Evolutionary conservation across 169 alveolate genomes (phyloP).

Genomic region (Plasmodium ovale): DNA sequence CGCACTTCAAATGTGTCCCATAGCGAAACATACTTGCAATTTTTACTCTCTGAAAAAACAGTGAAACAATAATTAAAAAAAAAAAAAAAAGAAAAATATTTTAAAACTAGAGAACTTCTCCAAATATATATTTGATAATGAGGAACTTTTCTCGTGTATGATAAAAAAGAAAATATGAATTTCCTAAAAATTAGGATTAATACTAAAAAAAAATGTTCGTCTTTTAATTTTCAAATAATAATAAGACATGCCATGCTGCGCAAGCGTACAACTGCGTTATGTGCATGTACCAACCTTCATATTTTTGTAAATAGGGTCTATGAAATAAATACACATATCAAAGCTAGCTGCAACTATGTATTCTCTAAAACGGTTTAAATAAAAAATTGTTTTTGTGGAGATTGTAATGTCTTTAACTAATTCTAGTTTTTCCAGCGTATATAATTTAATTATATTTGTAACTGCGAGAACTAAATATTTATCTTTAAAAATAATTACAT

Average conservation of each 20-base stretch:
- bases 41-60: constrained; percentile 21
- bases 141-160: no score
- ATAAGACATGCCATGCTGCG: no score
- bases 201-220: no score
- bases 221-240: no score
- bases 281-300: constrained; percentile 13
- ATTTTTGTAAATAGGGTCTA: constrained; percentile 42
- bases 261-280: no score
- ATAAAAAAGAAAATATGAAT: no score
- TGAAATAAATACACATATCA: constrained; percentile 37
- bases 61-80: no score
- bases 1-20: constrained; percentile 10
- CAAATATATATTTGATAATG: no score
- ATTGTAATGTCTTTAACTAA: constrained; percentile 37
- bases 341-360: constrained; percentile 62
- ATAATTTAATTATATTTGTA: constrained; percentile 47
- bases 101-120: no score
- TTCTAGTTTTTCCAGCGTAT: constrained; percentile 3
- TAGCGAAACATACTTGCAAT: constrained; percentile 26
- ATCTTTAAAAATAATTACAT: constrained; percentile 37
- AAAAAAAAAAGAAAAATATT: no score
- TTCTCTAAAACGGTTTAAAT: constrained; percentile 23
- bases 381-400: constrained; percentile 54
- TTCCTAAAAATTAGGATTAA: no score
- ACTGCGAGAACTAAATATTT: constrained; percentile 43